Percentiles rank a stretch among this genome's conserved stretches.
phyloP scores from a whole-genome alignment of 306 rosid genomes.

The Nissolia schottii region DNA sequence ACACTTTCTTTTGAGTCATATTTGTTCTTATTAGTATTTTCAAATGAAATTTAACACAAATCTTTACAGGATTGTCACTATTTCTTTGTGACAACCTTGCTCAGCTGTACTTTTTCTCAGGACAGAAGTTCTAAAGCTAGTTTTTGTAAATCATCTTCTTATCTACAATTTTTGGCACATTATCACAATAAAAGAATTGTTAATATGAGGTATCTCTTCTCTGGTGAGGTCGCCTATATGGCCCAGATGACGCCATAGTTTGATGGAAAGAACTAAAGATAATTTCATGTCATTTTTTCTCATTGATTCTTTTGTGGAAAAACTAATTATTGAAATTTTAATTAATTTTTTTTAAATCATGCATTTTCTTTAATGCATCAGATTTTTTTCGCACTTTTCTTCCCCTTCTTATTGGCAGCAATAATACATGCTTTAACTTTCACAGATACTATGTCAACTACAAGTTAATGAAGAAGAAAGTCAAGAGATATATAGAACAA shows the following conservation, averaged over 20 bases:
- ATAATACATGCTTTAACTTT: background rate
- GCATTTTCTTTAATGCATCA: background rate
- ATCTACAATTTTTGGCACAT: background rate
- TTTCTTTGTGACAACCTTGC: too few species aligned
- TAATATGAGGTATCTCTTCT: background rate
- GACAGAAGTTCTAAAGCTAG: too few species aligned
- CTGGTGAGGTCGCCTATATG: too few species aligned
- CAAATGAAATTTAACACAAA: background rate
- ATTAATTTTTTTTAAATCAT: too few species aligned
- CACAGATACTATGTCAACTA: slow-evolving; percentile 74
- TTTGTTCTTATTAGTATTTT: background rate
- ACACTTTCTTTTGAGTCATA: background rate
- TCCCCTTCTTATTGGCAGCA: background rate
- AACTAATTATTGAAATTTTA: background rate
- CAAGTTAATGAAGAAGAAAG: slow-evolving; percentile 81
- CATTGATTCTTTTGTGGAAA: background rate
- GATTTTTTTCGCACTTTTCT: background rate
- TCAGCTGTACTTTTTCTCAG: too few species aligned
- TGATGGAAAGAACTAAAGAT: background rate
- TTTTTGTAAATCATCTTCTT: background rate
- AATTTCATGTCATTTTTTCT: background rate
- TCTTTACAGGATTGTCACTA: background rate
- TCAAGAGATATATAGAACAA: slow-evolving; percentile 57
- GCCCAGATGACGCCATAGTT: too few species aligned
- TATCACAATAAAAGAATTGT: background rate